Evolutionary conservation across 176 grass and related monocot species (phyloP), one percentile per base, ranked within the genome.

Genomic region (Neostapfia colusana): DNA sequence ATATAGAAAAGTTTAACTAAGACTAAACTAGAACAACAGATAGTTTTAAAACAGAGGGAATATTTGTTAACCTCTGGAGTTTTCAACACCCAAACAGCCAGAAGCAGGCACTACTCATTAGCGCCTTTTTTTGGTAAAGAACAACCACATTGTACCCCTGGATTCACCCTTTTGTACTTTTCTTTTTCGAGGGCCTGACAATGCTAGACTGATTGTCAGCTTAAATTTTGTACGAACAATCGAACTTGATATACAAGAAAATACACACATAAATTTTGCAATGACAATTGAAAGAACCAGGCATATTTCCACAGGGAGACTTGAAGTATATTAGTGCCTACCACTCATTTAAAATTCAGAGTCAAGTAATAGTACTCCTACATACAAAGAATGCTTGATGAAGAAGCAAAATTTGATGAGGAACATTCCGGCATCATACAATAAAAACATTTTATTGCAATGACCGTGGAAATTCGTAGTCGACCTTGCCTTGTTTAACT

Each of bases 311-410:
- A 16, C 10, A 16, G 41, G 4, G n/a, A 38, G 11, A 38, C 21
- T 45, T 21, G 12, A 36, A 46, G 10, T 4, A 28, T 8, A 4
- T 14, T 36, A 64, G 26, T 65, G 38, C 9, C 82, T 56, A 69
- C 62, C 34, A 54, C 20, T 24, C 54, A 43, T 41, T 37, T 15
- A 57, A 27, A 45, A 27, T n/a, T 28, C 10, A 6, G 48, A 65
- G 57, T 28, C 40, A 21, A n/a, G 8, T 41, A 41, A 59, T 49
- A 41, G 49, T 49, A 75, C 16, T 70, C 10, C 41, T 66, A 44
- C 72, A 41, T 26, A n/a, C 16, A 72, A 77, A 71, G 8, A 56
- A 86, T 39, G 10, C 23, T 39, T 26, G 43, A 68, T 17, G 45
- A 78, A 53, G 49, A 43, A 45, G 41, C 15, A 67, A 78, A 61